Percentiles rank a stretch among this genome's conserved stretches.
phyloP scores from a whole-genome alignment of 148 eudicot genomes.

The Fallopia convolvulus region DNA sequence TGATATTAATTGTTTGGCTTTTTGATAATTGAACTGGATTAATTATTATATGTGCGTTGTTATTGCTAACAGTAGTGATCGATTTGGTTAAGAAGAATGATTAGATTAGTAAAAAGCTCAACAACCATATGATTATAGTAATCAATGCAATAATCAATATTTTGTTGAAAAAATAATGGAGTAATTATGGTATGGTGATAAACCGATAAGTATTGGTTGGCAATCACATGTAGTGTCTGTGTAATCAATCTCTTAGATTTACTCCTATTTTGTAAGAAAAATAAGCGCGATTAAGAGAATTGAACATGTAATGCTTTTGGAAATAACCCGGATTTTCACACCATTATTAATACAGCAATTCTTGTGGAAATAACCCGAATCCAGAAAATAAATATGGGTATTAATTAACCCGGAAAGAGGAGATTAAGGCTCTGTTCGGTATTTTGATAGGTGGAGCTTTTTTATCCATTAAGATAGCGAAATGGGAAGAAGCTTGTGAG shows the following conservation, averaged over 20 bases:
- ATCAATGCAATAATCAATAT: neutral
- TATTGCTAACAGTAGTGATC: neutral
- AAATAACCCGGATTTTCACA: too few relatives aligned
- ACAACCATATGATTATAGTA: neutral
- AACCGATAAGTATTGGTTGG: neutral
- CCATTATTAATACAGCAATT: too few relatives aligned
- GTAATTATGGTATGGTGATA: neutral
- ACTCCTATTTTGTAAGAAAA: neutral
- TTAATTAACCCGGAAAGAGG: too few relatives aligned
- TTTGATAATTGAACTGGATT: neutral
- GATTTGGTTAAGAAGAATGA: neutral
- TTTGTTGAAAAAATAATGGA: neutral
- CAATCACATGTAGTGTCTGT: constrained; percentile 1
- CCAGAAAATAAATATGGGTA: too few relatives aligned
- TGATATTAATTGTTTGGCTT: too few relatives aligned
- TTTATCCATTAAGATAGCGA: too few relatives aligned
- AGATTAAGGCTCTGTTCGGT: too few relatives aligned
- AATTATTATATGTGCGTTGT: neutral
- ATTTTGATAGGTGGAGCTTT: too few relatives aligned
- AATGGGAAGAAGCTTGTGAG: too few relatives aligned
- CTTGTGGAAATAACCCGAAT: too few relatives aligned
- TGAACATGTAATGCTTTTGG: neutral
- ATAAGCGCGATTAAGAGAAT: neutral
- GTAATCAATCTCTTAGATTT: neutral
- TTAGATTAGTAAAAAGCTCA: neutral